Percentiles rank a stretch among this genome's conserved stretches.
Conservation (phyloP, 192 early-diverging fungal genomes). For the Spizellomyces sp. region DNA sequence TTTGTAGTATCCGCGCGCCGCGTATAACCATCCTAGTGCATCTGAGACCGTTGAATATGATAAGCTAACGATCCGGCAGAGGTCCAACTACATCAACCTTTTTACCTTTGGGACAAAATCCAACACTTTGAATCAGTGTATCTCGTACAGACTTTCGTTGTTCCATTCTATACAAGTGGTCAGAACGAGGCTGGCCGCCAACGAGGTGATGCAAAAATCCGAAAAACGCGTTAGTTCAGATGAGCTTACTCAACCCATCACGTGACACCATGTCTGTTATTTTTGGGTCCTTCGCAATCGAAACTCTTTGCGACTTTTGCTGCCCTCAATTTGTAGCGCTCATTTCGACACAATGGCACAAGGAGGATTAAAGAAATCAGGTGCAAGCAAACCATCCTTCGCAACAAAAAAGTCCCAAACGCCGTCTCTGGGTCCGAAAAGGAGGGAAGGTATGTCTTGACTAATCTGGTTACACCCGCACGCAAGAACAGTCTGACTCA, state of each 20-base stretch:
- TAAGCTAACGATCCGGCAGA: background rate
- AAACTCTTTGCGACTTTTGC: no score
- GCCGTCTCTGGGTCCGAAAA: constrained; percentile 15
- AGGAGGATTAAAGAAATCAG: constrained; percentile 29
- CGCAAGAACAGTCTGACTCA: background rate
- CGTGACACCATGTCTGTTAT: background rate
- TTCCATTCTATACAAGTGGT: constrained; percentile 31
- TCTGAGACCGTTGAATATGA: constrained; percentile 30
- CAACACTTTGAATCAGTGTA: constrained; percentile 47
- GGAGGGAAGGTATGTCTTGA: constrained; percentile 3
- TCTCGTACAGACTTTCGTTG: constrained; percentile 58
- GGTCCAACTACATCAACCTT: no score
- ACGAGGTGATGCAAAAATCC: no score
- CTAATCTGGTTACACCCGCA: background rate
- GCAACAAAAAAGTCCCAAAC: constrained; percentile 1
- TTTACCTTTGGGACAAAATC: constrained; percentile 68
- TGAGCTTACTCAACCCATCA: background rate
- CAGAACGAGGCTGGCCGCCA: no score
- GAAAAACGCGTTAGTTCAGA: no score
- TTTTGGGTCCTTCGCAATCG: background rate
- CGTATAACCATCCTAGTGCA: constrained; percentile 64
- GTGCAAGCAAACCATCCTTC: background rate
- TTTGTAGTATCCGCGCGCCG: constrained; percentile 66
- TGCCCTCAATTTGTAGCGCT: background rate
- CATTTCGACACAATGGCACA: constrained; percentile 22